Evolutionary conservation across 2,329 filamentous ascomycete genomes (phyloP), one percentile per base, ranked within the genome.

Genomic region (Rhynchosporium secalis): DNA sequence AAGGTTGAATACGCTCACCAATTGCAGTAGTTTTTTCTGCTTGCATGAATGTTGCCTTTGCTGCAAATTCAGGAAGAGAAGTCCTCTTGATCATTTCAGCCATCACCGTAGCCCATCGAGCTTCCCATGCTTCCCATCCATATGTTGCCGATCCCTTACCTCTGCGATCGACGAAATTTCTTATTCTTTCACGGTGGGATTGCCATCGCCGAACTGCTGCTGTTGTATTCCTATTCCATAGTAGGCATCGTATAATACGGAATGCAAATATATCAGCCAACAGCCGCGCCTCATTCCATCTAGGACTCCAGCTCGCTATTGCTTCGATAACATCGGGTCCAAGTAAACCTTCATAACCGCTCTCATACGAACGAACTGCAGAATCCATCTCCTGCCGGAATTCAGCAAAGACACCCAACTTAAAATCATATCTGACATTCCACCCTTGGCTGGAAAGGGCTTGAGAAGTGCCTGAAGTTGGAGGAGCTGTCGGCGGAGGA

Each of bases 391-490:
- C 95, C 72, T 96, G 91, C 8, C 95, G 86, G 68, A 96, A 97
- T 72, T 98, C 94, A 33, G 93, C 91, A 72, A 98, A 91, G 0
- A 96, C 81, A 6, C 89, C 94, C 20, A 93, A 83, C 74, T 99
- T 99, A 78, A 96, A 92, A 72, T 99, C 94, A 75, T 97, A 97
- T 15, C 94, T 88, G 58, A 96, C 88, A 71, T 92, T 92, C 95
- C 94, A 99, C 3, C 91, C 93, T 47, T 92, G 87, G 9, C 88
- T 80, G 1, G 92, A 90, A n/a, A 97, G 77, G 0, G 90, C 91
- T 71, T 95, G 90, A 1, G 92, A 96, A 1, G 91, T 96, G 33
- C 91, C 91, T 26, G 83, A 87, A 0, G 91, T 94, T 1, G 92
- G 91, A 4, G 92, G 91, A 38, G 91, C 83, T 6, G 92, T 94